Conservation (phyloP, 225 moss, liverwort and hornwort genomes). For the Physcomitrellopsis africana region DNA sequence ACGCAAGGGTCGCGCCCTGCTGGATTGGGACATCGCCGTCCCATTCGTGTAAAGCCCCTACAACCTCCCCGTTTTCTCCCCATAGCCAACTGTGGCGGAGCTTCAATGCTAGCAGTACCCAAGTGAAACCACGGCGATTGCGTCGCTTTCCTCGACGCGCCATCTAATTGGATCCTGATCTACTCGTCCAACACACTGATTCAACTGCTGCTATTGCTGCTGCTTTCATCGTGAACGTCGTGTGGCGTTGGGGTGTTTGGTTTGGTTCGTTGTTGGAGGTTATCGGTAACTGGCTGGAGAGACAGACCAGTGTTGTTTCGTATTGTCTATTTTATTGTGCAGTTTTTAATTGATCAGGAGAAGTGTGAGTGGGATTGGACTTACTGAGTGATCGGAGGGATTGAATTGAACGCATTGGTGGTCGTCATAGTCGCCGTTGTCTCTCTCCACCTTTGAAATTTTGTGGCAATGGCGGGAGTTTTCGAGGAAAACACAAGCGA, state of each 20-base stretch:
- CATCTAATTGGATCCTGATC: conserved; percentile 17
- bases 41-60: too few species aligned
- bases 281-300: neutral
- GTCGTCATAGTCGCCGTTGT: too few species aligned
- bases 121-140: neutral
- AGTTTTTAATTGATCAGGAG: neutral
- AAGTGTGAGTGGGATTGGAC: neutral
- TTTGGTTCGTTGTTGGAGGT: neutral
- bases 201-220: neutral
- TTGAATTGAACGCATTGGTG: neutral
- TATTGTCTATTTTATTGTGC: conserved; percentile 23
- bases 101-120: neutral
- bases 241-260: neutral
- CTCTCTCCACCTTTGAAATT: too few species aligned
- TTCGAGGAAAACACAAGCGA: neutral
- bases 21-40: too few species aligned
- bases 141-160: too few species aligned
- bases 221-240: neutral
- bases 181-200: too few species aligned
- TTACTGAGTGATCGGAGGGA: neutral
- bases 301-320: too few species aligned
- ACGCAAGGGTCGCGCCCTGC: too few species aligned
- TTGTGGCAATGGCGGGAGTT: too few species aligned
- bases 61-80: too few species aligned
- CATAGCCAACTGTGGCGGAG: conserved; percentile 37